These are phyloP conservation scores for Nothomitra cinnamomea DNA, from an alignment of 2,329 filamentous ascomycete species.

Conservation along the genomic window DNA sequence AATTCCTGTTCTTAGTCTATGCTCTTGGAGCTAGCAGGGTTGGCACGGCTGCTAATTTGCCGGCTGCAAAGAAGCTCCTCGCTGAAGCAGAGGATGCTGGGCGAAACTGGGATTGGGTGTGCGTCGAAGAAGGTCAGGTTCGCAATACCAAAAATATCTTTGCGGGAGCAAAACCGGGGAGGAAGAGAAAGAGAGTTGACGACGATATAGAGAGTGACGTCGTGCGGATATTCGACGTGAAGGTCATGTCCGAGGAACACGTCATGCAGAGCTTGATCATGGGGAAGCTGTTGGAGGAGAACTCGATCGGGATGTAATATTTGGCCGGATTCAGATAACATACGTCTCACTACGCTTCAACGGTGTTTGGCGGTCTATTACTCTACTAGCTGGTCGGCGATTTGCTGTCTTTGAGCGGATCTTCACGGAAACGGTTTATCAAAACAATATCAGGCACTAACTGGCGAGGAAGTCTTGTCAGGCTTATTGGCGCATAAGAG, in stretches of 20 bases:
- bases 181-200: conserved; percentile 26
- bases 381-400: no score
- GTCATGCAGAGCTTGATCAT: conserved; percentile 86
- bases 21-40: conserved; percentile 57
- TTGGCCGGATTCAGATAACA: not conserved
- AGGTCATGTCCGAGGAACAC: conserved; percentile 66
- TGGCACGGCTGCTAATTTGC: conserved; percentile 44
- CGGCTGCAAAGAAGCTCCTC: conserved; percentile 45
- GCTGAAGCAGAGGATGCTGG: conserved; percentile 27
- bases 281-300: conserved; percentile 50
- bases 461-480: no score
- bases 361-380: no score
- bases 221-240: conserved; percentile 33
- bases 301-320: not conserved
- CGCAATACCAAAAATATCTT: conserved; percentile 28
- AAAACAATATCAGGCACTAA: no score
- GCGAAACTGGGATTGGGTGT: conserved; percentile 56
- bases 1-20: conserved; percentile 65
- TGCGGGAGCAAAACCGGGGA: conserved; percentile 18
- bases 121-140: conserved; percentile 50
- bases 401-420: no score
- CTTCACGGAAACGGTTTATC: no score
- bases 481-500: no score
- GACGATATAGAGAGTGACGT: conserved; percentile 19
- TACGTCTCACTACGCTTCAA: no score